phyloP scores from a whole-genome alignment of 495 filamentous ascomycete genomes.

The Aspergillus cavernicola region DNA sequence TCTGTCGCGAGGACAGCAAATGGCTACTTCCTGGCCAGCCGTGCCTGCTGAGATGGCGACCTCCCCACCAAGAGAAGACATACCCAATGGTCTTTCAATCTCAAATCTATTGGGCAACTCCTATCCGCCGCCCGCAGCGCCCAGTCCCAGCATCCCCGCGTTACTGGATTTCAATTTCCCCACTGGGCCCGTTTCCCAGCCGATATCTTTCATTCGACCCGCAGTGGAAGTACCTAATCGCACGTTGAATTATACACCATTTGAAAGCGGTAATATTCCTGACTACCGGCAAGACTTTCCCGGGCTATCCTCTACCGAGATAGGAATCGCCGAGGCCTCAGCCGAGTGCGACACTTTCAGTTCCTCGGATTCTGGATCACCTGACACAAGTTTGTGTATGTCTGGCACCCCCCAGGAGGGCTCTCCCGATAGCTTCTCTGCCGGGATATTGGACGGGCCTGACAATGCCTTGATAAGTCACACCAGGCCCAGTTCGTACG shows the following conservation, averaged over 20 bases:
- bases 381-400: conserved; percentile 3
- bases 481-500: background rate
- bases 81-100: background rate
- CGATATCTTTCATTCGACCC: conserved; percentile 37
- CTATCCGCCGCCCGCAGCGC: conserved; percentile 23
- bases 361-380: conserved; percentile 9
- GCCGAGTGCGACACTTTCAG: conserved; percentile 2
- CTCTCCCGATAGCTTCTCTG: conserved; percentile 11
- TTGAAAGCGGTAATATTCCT: background rate
- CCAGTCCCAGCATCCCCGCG: conserved; percentile 28
- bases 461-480: background rate
- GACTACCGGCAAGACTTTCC: conserved; percentile 2
- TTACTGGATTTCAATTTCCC: conserved; percentile 30
- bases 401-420: background rate
- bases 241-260: conserved; percentile 11
- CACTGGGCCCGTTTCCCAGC: conserved; percentile 30
- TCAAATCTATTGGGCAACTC: conserved; percentile 18
- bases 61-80: background rate
- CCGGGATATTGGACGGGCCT: conserved; percentile 8
- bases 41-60: conserved; percentile 13
- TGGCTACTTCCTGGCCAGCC: conserved; percentile 22
- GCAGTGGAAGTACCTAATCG: conserved; percentile 17
- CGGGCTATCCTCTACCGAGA: conserved; percentile 18
- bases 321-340: background rate
- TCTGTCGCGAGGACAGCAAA: conserved; percentile 19